Percentiles rank a stretch among this genome's conserved stretches.
phyloP scores from a whole-genome alignment of 1,284 basidiomycete species.

The Moesziomyces antarcticus region DNA sequence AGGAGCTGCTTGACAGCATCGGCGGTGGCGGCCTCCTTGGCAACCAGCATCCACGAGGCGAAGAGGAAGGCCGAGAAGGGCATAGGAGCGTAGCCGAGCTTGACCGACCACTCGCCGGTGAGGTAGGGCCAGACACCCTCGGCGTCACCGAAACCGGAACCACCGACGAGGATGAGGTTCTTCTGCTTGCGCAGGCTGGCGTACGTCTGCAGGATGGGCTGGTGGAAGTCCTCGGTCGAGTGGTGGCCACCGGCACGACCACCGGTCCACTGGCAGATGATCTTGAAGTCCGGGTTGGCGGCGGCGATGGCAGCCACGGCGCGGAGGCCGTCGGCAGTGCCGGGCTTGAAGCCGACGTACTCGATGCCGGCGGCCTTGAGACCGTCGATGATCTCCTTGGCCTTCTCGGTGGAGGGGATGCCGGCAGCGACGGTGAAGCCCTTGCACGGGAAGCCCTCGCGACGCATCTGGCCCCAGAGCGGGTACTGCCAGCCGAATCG shows the following conservation, averaged over 20 bases:
- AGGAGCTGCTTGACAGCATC: constrained; percentile 96
- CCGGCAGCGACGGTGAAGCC: constrained; percentile 98
- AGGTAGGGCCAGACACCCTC: constrained; percentile 98
- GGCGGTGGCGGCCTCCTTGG: constrained; percentile 95
- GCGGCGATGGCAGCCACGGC: constrained; percentile 96
- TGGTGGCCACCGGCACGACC: constrained; percentile 99
- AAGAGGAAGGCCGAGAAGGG: constrained; percentile 96
- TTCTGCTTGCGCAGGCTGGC: constrained; percentile 84
- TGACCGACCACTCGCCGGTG: constrained; percentile 91
- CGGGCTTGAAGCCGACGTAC: constrained; percentile 96
- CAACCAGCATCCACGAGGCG: constrained; percentile 95
- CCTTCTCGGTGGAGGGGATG: constrained; percentile 91
- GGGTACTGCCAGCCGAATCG: constrained; percentile 96
- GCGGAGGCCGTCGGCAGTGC: constrained; percentile 94
- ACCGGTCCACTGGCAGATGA: constrained; percentile 98
- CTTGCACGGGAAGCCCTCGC: constrained; percentile 93
- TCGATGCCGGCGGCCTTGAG: constrained; percentile 84
- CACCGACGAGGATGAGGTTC: constrained; percentile 90
- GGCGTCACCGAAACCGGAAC: constrained; percentile 95
- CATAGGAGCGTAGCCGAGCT: constrained; percentile 92
- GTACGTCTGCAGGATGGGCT: constrained; percentile 92
- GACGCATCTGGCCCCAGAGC: constrained; percentile 95
- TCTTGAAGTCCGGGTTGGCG: constrained; percentile 94
- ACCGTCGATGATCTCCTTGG: constrained; percentile 87
- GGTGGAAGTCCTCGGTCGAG: constrained; percentile 98